These are phyloP conservation scores for Debaryomyces singareniensis DNA, from an alignment of 1,139 yeast genomes.

Conservation along the genomic window DNA sequence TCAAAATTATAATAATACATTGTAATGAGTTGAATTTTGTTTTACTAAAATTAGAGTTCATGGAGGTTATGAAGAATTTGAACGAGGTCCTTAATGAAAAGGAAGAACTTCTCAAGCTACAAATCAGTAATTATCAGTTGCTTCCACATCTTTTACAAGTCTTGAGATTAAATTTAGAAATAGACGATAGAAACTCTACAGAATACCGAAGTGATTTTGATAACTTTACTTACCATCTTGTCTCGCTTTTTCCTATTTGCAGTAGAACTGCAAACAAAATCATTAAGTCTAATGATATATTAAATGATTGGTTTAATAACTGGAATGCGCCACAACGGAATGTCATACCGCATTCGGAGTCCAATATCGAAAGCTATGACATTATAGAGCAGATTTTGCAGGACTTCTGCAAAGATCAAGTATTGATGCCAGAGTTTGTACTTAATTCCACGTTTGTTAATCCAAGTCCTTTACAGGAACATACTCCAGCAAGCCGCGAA, in stretches of 20 bases:
- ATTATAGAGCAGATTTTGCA: not conserved
- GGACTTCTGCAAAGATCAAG: not conserved
- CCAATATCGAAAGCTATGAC: constrained; percentile 1
- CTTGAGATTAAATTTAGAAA: constrained; percentile 21
- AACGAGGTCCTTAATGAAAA: constrained; percentile 17
- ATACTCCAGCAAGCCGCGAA: too few species aligned
- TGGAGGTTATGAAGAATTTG: constrained; percentile 16
- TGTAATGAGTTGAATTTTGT: constrained; percentile 16
- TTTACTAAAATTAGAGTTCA: constrained; percentile 17
- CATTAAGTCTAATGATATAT: constrained; percentile 17
- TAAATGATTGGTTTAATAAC: constrained; percentile 24
- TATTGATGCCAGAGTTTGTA: not conserved
- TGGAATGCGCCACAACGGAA: constrained; percentile 11
- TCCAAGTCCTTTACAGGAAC: not conserved
- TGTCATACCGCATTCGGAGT: constrained; percentile 6
- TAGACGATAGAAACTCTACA: constrained; percentile 5
- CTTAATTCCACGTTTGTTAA: not conserved
- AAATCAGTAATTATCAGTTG: constrained; percentile 29
- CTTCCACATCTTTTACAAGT: constrained; percentile 31
- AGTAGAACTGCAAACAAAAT: constrained; percentile 17
- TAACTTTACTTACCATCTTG: constrained; percentile 19
- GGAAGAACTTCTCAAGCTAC: constrained; percentile 22
- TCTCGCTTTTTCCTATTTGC: constrained; percentile 23
- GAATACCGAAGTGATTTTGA: constrained; percentile 10
- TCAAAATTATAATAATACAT: constrained; percentile 25